A percentile compares a stretch with the other conserved stretches of the same genome.
Evolutionary conservation across 1,284 basidiomycete genomes (phyloP).

Genomic region (Leccinum fallax): DNA sequence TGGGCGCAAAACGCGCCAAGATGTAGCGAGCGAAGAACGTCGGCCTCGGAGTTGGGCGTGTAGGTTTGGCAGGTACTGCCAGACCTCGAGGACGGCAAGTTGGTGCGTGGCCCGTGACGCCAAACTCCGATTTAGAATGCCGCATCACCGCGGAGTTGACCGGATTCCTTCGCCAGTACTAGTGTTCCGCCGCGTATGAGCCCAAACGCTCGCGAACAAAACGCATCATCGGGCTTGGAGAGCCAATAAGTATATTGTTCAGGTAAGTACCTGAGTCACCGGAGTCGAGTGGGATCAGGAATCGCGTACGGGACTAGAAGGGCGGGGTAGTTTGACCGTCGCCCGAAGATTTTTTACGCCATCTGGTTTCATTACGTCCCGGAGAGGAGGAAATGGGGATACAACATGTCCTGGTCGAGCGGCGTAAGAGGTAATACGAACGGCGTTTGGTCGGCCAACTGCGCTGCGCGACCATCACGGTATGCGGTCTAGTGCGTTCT

Average conservation of each 20-base stretch:
- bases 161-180: background rate
- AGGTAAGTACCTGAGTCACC: background rate
- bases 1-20: background rate
- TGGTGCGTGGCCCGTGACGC: background rate
- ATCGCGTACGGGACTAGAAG: constrained; percentile 9
- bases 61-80: background rate
- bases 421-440: constrained; percentile 6
- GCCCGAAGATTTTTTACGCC: background rate
- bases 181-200: background rate
- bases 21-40: background rate
- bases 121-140: background rate
- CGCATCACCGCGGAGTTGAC: background rate
- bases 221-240: background rate
- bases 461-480: constrained; percentile 1
- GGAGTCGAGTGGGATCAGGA: background rate
- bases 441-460: constrained; percentile 12
- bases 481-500: background rate
- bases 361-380: constrained; percentile 21
- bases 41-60: background rate
- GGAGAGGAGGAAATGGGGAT: background rate
- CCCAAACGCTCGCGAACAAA: background rate
- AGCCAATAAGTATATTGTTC: background rate
- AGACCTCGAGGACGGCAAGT: background rate
- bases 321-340: background rate
- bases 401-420: background rate